Evolutionary conservation across 2,329 filamentous ascomycete genomes (phyloP).

Genomic region (Alternaria ethzedia): DNA sequence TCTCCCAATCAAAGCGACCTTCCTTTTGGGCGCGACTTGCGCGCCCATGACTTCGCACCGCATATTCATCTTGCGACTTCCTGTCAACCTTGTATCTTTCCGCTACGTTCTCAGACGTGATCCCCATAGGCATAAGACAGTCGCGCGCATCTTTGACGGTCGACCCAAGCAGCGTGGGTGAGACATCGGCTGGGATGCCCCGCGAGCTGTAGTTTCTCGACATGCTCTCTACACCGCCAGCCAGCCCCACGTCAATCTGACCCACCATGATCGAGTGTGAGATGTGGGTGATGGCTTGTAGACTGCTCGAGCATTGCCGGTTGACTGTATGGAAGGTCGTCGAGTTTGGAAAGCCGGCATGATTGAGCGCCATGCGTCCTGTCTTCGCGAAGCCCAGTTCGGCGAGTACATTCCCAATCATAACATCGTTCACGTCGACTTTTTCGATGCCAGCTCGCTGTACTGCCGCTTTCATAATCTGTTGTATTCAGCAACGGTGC

Average conservation of each 20-base stretch:
- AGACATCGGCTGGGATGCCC: conserved; percentile 70
- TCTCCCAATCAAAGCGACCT: conserved; percentile 91
- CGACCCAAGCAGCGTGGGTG: conserved; percentile 78
- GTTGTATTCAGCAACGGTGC: conserved; percentile 59
- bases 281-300: conserved; percentile 94
- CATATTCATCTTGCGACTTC: conserved; percentile 81
- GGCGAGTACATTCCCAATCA: conserved; percentile 75
- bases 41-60: conserved; percentile 83
- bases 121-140: conserved; percentile 96
- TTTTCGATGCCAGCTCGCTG: conserved; percentile 34
- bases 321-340: conserved; percentile 81
- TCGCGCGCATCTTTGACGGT: conserved; percentile 78
- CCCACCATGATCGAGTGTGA: conserved; percentile 82
- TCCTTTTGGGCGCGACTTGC: conserved; percentile 89
- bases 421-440: conserved; percentile 33
- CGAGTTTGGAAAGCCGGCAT: conserved; percentile 91
- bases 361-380: conserved; percentile 82
- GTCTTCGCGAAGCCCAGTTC: conserved; percentile 89
- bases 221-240: conserved; percentile 90
- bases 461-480: conserved; percentile 72
- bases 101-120: conserved; percentile 94
- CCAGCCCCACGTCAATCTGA: conserved; percentile 85
- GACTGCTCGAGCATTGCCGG: conserved; percentile 94
- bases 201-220: conserved; percentile 82
- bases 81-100: conserved; percentile 83